Evolutionary conservation across 805 yeast species (phyloP), one percentile per base, ranked within the genome.

Genomic region (Wickerhamiella allomyrinae): DNA sequence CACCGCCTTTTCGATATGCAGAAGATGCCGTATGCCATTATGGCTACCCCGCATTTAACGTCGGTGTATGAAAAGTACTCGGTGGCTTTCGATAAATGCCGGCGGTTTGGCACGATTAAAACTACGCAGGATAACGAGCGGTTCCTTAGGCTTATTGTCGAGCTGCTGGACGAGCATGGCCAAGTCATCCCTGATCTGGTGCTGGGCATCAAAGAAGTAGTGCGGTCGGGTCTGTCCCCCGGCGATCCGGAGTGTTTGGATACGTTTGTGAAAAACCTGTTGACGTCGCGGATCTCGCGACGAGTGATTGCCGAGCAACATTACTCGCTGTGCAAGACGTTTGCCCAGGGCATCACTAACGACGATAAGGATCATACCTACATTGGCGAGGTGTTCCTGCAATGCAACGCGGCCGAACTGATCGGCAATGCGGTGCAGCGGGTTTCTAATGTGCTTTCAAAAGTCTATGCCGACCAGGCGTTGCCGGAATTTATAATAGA

Each of bases 231-330:
- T 29, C 58, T 70, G 5, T 59, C 67, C 41, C 62, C 65, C 31
- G 69, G 80, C 53, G 78, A 85, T 3, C 77, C 74, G 44, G 60
- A 66, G 2, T 65, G 77, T 37, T 61, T 89, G 49, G 95, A 89
- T 55, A 65, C 62, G 14, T 74, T 87, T 53, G 74, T 87, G 70
- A 76, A 86, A 10, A 70, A 79, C 5, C 71, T 86, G 69, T 62
- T 89, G 34, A 68, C 95, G 42, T 83, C 94, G 4, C 72, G 98
- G 55, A 83, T 89, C 31, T 79, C 94, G 50, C 69, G 98, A 62
- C 68, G 97, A 51, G 79, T 89, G 37, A 79, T 89, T 48, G 84
- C 85, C 34, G 95, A 89, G 62, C 95, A 89, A 57, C 97, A 91
- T 62, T 62, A 84, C 29, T 76, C 91, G 8, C 69, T 91, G 40